These are phyloP conservation scores for Xylaria curta DNA, from an alignment of 495 filamentous ascomycete genomes.

Conservation along the genomic window DNA sequence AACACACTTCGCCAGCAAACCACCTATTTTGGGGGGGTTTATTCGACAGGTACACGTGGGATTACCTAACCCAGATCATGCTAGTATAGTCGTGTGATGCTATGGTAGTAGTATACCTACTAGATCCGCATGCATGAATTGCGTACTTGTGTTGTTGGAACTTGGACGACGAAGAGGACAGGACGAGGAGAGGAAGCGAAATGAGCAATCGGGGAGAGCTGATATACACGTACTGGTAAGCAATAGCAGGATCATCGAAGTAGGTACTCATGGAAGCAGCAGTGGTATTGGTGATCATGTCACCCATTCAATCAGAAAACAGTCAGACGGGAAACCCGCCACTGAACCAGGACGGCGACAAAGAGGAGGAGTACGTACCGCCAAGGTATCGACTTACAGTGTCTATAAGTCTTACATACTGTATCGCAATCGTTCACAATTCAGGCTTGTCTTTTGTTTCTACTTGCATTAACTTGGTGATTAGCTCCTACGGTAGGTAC, in stretches of 20 bases:
- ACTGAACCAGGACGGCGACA: not conserved
- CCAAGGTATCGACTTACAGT: not conserved
- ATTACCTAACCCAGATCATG: not conserved
- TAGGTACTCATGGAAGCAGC: not conserved
- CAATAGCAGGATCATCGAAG: not conserved
- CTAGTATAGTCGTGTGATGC: conserved; percentile 4
- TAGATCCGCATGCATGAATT: not conserved
- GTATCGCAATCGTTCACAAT: not conserved
- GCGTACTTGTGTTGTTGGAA: not conserved
- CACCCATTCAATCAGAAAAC: not conserved
- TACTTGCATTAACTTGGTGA: not conserved
- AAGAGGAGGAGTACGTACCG: conserved; percentile 3
- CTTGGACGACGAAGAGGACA: not conserved
- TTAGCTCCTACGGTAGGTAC: not conserved
- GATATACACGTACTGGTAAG: not conserved
- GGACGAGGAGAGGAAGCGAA: not conserved
- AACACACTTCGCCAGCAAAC: not conserved
- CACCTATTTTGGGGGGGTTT: not conserved
- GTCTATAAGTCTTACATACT: not conserved
- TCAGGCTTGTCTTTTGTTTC: not conserved
- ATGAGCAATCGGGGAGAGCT: not conserved
- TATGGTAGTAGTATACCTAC: too few relatives aligned
- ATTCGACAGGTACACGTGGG: not conserved
- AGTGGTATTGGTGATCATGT: conserved; percentile 8
- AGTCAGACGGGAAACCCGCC: conserved; percentile 29